A percentile compares a stretch with the other conserved stretches of the same genome.
These are phyloP conservation scores for Schizophyllum commune DNA, from an alignment of 1,284 basidiomycete species.

Conservation along the genomic window DNA sequence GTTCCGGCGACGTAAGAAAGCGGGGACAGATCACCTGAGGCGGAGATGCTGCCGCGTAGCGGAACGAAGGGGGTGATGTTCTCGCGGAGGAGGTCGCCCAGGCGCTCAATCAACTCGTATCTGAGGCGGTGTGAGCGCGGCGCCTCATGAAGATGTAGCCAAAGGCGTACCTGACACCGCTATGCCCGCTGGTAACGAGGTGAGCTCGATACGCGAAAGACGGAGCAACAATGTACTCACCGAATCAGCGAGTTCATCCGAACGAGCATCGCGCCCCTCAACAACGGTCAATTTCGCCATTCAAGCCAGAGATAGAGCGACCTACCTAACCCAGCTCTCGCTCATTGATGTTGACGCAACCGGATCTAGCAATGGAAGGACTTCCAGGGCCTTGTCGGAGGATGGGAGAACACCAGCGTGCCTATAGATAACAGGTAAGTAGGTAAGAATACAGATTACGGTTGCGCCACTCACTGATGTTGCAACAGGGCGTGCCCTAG, in stretches of 20 bases:
- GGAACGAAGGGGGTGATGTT: constrained; percentile 80
- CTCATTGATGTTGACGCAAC: constrained; percentile 50
- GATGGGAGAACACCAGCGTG: constrained; percentile 64
- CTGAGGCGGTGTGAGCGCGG: constrained; percentile 22
- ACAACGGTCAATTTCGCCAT: too few species aligned
- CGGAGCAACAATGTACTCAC: constrained; percentile 66
- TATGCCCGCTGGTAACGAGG: too few species aligned
- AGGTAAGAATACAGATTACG: too few species aligned
- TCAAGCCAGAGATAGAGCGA: too few species aligned
- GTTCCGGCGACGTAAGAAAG: constrained; percentile 80
- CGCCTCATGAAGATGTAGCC: too few species aligned
- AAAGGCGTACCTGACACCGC: too few species aligned
- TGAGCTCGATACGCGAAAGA: too few species aligned
- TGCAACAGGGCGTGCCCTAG: constrained; percentile 75
- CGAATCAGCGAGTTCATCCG: constrained; percentile 83
- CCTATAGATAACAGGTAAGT: too few species aligned
- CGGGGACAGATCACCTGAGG: constrained; percentile 76
- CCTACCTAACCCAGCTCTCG: constrained; percentile 65
- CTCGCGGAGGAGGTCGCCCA: constrained; percentile 65
- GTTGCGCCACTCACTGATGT: constrained; percentile 38
- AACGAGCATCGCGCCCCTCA: constrained; percentile 75
- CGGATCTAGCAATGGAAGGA: constrained; percentile 40
- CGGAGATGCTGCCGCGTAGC: constrained; percentile 77
- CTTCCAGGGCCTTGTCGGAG: constrained; percentile 44
- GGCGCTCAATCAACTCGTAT: constrained; percentile 73